A percentile compares a stretch with the other conserved stretches of the same genome.
These are phyloP conservation scores for Osmanthus fragrans DNA, from an alignment of 257 asterid genomes.

Conservation along the genomic window DNA sequence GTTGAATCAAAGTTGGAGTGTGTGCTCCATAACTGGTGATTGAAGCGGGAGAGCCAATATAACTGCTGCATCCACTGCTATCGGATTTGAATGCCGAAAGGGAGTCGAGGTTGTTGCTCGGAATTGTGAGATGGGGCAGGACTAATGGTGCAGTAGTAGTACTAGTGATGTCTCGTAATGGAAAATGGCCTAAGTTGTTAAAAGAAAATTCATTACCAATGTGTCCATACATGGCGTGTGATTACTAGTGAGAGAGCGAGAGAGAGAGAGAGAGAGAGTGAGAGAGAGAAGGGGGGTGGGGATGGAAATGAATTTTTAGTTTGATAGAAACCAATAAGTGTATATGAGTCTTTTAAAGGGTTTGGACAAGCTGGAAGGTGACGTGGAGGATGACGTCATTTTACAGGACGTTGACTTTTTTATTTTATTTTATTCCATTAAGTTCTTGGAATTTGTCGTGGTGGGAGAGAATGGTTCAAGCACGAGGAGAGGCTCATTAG, in stretches of 20 bases:
- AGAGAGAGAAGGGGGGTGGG: not conserved
- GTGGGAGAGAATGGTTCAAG: too few relatives aligned
- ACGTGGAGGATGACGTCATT: constrained; percentile 64
- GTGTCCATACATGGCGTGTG: constrained; percentile 53
- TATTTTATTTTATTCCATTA: not conserved
- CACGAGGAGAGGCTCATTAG: too few relatives aligned
- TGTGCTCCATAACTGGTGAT: constrained; percentile 30
- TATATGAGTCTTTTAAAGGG: constrained; percentile 45
- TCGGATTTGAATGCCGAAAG: constrained; percentile 50
- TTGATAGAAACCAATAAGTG: constrained; percentile 27
- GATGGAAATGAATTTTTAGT: not conserved
- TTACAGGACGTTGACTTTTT: constrained; percentile 52
- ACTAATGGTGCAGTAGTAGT: constrained; percentile 21
- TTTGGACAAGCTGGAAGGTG: constrained; percentile 50
- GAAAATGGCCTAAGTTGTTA: constrained; percentile 31
- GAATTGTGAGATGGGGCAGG: constrained; percentile 50
- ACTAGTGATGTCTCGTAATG: constrained; percentile 19
- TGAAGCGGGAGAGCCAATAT: constrained; percentile 59
- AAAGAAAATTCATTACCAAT: constrained; percentile 25
- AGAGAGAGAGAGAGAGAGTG: not conserved
- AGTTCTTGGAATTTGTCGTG: not conserved
- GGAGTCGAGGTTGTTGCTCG: constrained; percentile 48
- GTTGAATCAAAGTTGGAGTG: constrained; percentile 44
- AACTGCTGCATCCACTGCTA: constrained; percentile 75
- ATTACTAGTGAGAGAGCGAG: not conserved